Conservation (phyloP, 2,329 filamentous ascomycete species). For the Fusarium tjaetaba region DNA sequence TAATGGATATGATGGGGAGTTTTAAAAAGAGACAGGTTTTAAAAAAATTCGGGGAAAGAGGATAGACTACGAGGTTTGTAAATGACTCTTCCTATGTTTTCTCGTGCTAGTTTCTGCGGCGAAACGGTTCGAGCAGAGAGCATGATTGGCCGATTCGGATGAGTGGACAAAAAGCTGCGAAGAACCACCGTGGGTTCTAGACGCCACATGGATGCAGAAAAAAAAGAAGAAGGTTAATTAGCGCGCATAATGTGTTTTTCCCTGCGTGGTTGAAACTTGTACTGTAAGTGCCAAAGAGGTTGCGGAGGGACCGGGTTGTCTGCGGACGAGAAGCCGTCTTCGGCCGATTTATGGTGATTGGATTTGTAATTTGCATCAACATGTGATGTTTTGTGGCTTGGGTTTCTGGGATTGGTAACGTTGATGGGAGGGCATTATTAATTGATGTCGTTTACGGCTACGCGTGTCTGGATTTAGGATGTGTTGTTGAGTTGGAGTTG, state of each 20-base stretch:
- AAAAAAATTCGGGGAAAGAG: constrained; percentile 12
- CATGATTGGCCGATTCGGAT: constrained; percentile 42
- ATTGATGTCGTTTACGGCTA: not conserved
- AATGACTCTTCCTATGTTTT: constrained; percentile 37
- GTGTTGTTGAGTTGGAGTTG: not conserved
- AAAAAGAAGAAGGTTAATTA: constrained; percentile 11
- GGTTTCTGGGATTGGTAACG: not conserved
- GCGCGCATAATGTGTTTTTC: constrained; percentile 25
- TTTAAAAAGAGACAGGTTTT: too few relatives aligned
- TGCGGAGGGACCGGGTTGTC: constrained; percentile 19
- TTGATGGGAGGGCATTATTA: not conserved
- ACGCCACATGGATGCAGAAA: constrained; percentile 1
- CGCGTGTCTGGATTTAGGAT: not conserved
- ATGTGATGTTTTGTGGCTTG: not conserved
- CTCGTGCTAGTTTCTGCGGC: constrained; percentile 33
- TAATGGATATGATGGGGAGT: constrained; percentile 15
- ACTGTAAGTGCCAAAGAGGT: constrained; percentile 3
- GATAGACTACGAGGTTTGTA: constrained; percentile 12
- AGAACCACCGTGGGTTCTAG: constrained; percentile 24
- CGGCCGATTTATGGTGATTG: constrained; percentile 14
- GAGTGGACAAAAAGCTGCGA: constrained; percentile 31
- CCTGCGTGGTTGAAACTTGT: not conserved
- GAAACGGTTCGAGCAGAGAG: constrained; percentile 36
- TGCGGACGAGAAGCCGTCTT: constrained; percentile 30
- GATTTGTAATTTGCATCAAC: not conserved